phyloP scores from a whole-genome alignment of 257 asterid species.

The Petunia secreta region DNA sequence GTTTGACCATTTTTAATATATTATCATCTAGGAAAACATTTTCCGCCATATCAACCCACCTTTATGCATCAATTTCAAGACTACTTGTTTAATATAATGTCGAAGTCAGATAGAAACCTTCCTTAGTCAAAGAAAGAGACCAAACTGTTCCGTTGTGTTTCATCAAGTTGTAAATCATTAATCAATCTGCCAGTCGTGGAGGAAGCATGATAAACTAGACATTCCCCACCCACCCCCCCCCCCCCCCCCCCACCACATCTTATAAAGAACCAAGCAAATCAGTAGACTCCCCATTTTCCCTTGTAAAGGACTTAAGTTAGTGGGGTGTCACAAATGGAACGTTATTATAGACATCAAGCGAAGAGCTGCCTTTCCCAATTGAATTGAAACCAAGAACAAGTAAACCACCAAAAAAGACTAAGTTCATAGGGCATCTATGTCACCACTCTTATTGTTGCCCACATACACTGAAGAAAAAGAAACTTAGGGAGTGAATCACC shows the following conservation, averaged over 20 bases:
- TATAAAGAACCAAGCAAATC: no score
- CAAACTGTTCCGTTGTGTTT: no score
- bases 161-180: neutral
- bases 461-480: neutral
- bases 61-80: no score
- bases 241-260: no score
- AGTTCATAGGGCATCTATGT: neutral
- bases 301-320: neutral
- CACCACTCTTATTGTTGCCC: neutral
- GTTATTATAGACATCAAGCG: neutral
- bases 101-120: no score
- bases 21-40: no score
- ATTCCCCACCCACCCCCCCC: neutral
- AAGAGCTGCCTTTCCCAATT: neutral
- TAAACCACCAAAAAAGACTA: neutral
- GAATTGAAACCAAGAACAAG: neutral
- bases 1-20: no score
- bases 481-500: conserved; percentile 24
- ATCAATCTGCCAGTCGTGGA: neutral
- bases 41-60: no score
- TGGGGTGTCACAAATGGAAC: neutral
- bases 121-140: no score
- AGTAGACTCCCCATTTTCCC: no score
- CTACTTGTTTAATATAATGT: no score
- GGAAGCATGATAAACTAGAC: neutral